Evolutionary conservation across 1,284 basidiomycete species (phyloP).

Genomic region (Amylostereum areolatum): DNA sequence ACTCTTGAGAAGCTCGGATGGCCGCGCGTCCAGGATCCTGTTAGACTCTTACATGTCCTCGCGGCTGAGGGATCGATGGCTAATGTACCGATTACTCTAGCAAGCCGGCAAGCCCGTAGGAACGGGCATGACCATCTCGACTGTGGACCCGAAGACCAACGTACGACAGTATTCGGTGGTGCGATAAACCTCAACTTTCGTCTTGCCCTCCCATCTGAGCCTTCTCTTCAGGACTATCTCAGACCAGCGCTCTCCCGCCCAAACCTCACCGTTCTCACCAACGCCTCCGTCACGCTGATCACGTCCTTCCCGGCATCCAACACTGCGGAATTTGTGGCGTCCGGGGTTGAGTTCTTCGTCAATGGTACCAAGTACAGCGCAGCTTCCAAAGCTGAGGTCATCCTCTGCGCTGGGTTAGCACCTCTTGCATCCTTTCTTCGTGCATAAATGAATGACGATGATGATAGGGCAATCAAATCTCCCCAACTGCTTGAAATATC

Average conservation of each 20-base stretch:
- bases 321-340: slow-evolving; percentile 11
- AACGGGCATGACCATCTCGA: not conserved
- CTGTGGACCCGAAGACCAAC: slow-evolving; percentile 5
- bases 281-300: slow-evolving; percentile 12
- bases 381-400: slow-evolving; percentile 25
- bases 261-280: slow-evolving; percentile 17
- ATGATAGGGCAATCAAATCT: slow-evolving; percentile 25
- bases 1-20: not conserved
- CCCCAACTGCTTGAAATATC: slow-evolving; percentile 35
- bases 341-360: slow-evolving; percentile 24
- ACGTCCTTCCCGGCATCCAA: not conserved
- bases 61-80: not conserved
- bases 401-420: slow-evolving; percentile 22
- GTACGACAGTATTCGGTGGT: not conserved
- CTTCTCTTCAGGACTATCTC: not conserved
- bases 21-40: not conserved
- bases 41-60: not conserved
- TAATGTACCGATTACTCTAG: not conserved
- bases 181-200: not conserved
- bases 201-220: not conserved
- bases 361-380: slow-evolving; percentile 17
- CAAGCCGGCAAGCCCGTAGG: not conserved
- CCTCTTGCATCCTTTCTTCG: not conserved
- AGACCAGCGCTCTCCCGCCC: slow-evolving; percentile 12
- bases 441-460: not conserved